Evolutionary conservation across 495 filamentous ascomycete species (phyloP).

Genomic region (Aspergillus cavernicola): DNA sequence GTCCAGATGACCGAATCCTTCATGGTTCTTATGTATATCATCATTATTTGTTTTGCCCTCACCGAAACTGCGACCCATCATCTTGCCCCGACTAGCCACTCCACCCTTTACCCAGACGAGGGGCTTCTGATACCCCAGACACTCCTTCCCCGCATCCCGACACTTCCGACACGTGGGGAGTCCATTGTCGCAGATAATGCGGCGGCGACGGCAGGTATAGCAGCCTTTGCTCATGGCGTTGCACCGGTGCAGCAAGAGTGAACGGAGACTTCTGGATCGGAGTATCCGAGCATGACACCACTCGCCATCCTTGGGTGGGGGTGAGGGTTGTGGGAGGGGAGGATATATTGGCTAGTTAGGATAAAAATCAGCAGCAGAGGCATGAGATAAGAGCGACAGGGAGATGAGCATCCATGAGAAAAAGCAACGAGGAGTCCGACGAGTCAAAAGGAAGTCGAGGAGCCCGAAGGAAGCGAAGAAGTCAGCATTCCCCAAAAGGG

Average conservation of each 20-base stretch:
- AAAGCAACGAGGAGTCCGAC: conserved; percentile 6
- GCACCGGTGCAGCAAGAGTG: background rate
- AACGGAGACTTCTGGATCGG: conserved; percentile 14
- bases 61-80: conserved; percentile 49
- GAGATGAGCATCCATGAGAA: background rate
- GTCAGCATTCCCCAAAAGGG: background rate
- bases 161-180: conserved; percentile 61
- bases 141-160: conserved; percentile 58
- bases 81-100: conserved; percentile 47
- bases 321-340: background rate
- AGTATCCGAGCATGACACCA: conserved; percentile 17
- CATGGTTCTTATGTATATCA: background rate
- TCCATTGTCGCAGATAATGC: conserved; percentile 58
- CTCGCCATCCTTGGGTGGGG: conserved; percentile 21
- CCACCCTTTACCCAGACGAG: conserved; percentile 51
- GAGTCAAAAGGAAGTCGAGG: background rate
- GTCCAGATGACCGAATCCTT: background rate
- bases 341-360: background rate
- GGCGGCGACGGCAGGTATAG: conserved; percentile 48
- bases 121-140: conserved; percentile 58
- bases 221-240: conserved; percentile 45
- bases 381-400: background rate
- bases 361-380: conserved; percentile 5
- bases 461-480: background rate
- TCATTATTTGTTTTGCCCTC: conserved; percentile 25